Conservation (phyloP, 768 basidiomycete genomes). For the Xerocomus brunneocitrinus region DNA sequence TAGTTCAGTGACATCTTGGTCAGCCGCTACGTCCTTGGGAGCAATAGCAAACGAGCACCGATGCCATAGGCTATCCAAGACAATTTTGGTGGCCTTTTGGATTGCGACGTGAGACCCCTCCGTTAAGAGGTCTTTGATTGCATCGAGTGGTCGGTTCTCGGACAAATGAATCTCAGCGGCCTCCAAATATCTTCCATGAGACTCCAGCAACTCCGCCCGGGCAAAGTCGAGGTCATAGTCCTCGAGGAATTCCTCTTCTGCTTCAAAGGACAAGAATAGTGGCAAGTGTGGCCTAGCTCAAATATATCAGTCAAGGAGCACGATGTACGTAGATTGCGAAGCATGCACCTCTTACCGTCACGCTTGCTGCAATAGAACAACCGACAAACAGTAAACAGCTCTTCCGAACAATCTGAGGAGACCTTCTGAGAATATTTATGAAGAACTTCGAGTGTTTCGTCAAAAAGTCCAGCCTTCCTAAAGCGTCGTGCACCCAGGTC, state of each 20-base stretch:
- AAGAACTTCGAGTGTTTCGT: constrained; percentile 49
- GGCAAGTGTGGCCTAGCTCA: constrained; percentile 40
- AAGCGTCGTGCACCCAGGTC: constrained; percentile 42
- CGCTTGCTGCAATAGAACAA: constrained; percentile 40
- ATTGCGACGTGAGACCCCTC: constrained; percentile 30
- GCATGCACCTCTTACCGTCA: constrained; percentile 17
- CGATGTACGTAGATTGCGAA: neutral
- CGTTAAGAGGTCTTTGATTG: constrained; percentile 42
- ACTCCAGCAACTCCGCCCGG: constrained; percentile 41
- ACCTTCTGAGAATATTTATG: constrained; percentile 32
- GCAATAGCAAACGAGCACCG: constrained; percentile 38
- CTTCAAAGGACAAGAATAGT: constrained; percentile 49
- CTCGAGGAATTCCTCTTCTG: constrained; percentile 53
- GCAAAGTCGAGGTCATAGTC: constrained; percentile 49
- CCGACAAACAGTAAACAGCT: constrained; percentile 42
- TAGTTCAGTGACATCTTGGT: constrained; percentile 14
- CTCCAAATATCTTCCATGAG: constrained; percentile 39
- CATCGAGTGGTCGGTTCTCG: constrained; percentile 45
- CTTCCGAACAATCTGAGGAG: constrained; percentile 23
- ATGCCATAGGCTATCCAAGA: constrained; percentile 46
- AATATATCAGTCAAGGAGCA: neutral
- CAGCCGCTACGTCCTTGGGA: constrained; percentile 2
- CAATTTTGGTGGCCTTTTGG: constrained; percentile 34
- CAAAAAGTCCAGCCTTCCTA: constrained; percentile 45
- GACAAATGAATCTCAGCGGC: constrained; percentile 50